Percentiles rank a stretch among this genome's conserved stretches.
These are phyloP conservation scores for Phytophthora parvispora DNA, from an alignment of 352 stramenopile species.

Conservation along the genomic window DNA sequence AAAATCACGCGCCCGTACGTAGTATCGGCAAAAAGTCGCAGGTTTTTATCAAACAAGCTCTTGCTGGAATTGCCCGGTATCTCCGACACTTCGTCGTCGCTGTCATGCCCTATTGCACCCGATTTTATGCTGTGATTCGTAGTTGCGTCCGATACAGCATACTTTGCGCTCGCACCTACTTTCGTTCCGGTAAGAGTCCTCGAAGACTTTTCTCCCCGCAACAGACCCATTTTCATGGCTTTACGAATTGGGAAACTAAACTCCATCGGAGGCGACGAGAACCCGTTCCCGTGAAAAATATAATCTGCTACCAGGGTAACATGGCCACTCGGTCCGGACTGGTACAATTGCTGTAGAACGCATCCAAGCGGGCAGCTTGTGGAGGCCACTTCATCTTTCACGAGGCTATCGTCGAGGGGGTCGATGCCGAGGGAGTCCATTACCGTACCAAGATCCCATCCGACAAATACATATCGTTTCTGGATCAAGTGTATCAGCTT, in stretches of 20 bases:
- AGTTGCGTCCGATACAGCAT: constrained; percentile 17
- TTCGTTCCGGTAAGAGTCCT: constrained; percentile 9
- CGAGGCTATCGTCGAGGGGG: constrained; percentile 35
- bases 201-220: constrained; percentile 15
- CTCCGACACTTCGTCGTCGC: constrained; percentile 8
- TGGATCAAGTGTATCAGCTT: constrained; percentile 56
- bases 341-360: constrained; percentile 61
- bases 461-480: constrained; percentile 54
- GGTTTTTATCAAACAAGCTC: constrained; percentile 57
- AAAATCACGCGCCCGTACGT: constrained; percentile 49
- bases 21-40: constrained; percentile 45
- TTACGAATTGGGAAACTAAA: constrained; percentile 49
- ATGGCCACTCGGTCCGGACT: constrained; percentile 56
- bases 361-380: constrained; percentile 52
- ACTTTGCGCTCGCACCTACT: constrained; percentile 18
- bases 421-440: constrained; percentile 58
- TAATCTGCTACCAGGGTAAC: constrained; percentile 60
- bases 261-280: constrained; percentile 34
- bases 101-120: background rate
- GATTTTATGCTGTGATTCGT: constrained; percentile 13
- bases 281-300: constrained; percentile 53
- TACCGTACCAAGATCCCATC: constrained; percentile 54
- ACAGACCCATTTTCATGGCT: constrained; percentile 42
- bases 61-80: constrained; percentile 27
- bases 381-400: constrained; percentile 24